Percentiles rank a stretch among this genome's conserved stretches.
These are phyloP conservation scores for Geosiphon pyriformis DNA, from an alignment of 192 early-diverging fungal species.

Conservation along the genomic window DNA sequence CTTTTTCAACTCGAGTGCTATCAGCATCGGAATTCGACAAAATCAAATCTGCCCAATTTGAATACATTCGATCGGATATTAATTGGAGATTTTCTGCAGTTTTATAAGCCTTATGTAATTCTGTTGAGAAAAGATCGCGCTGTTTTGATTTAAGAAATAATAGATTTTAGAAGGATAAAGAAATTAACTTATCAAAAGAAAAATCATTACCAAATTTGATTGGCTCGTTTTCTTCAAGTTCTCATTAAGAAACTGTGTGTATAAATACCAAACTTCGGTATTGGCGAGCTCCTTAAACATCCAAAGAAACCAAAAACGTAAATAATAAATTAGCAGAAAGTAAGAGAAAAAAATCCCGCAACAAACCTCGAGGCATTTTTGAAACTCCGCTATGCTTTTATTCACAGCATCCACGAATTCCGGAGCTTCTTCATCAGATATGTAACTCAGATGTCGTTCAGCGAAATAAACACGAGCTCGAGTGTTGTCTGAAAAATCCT, in stretches of 20 bases:
- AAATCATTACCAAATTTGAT: constrained; percentile 7
- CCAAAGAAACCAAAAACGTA: background rate
- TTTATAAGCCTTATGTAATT: constrained; percentile 4
- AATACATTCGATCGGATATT: constrained; percentile 8
- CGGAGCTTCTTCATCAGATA: background rate
- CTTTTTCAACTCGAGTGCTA: too few relatives aligned
- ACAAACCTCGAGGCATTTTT: constrained; percentile 10
- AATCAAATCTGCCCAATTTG: constrained; percentile 8
- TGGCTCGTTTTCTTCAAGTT: background rate
- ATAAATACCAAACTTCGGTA: constrained; percentile 13
- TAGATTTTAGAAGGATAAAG: background rate
- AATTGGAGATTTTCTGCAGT: background rate
- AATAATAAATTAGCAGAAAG: background rate
- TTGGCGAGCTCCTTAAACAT: background rate
- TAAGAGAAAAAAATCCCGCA: background rate
- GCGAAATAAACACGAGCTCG: constrained; percentile 51
- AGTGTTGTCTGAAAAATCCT: constrained; percentile 55
- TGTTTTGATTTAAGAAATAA: background rate
- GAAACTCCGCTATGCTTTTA: constrained; percentile 9
- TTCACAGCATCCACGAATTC: constrained; percentile 6
- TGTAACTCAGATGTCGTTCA: constrained; percentile 2
- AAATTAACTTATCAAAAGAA: background rate
- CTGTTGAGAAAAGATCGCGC: background rate
- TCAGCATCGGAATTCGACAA: background rate
- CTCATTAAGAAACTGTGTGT: constrained; percentile 5